These are phyloP conservation scores for Psilocybe tampanensis DNA, from an alignment of 768 basidiomycete genomes.

Conservation along the genomic window DNA sequence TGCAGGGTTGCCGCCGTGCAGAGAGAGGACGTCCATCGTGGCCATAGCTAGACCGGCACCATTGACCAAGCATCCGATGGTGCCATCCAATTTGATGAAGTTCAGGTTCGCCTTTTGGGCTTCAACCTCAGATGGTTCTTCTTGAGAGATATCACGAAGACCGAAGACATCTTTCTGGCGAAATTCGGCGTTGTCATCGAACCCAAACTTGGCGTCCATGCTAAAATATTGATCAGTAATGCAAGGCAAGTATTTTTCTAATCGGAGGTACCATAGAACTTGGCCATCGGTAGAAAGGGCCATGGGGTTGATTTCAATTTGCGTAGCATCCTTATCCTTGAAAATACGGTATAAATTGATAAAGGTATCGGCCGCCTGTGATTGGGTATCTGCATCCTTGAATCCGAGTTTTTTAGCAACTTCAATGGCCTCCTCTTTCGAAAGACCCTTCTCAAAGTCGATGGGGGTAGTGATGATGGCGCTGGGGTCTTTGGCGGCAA, in stretches of 20 bases:
- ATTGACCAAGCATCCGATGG: conserved; percentile 96
- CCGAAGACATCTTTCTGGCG: conserved; percentile 89
- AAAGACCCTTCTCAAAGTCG: conserved; percentile 80
- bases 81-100: conserved; percentile 99
- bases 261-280: conserved; percentile 85
- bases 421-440: conserved; percentile 65
- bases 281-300: conserved; percentile 89
- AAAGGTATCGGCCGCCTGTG: conserved; percentile 92
- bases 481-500: conserved; percentile 91
- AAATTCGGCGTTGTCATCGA: conserved; percentile 99
- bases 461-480: conserved; percentile 97
- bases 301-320: conserved; percentile 99
- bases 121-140: conserved; percentile 97
- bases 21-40: conserved; percentile 98
- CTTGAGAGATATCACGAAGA: conserved; percentile 91
- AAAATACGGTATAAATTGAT: conserved; percentile 94
- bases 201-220: conserved; percentile 99
- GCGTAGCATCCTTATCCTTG: conserved; percentile 98
- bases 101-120: conserved; percentile 95
- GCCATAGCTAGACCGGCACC: conserved; percentile 99
- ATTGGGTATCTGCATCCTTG: conserved; percentile 66
- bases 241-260: conserved; percentile 9
- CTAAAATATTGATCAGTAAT: conserved; percentile 38
- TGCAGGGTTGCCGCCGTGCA: conserved; percentile 95
- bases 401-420: conserved; percentile 94